Evolutionary conservation across 2,329 filamentous ascomycete genomes (phyloP), one percentile per base, ranked within the genome.

Genomic region (Periconia macrospinosa): DNA sequence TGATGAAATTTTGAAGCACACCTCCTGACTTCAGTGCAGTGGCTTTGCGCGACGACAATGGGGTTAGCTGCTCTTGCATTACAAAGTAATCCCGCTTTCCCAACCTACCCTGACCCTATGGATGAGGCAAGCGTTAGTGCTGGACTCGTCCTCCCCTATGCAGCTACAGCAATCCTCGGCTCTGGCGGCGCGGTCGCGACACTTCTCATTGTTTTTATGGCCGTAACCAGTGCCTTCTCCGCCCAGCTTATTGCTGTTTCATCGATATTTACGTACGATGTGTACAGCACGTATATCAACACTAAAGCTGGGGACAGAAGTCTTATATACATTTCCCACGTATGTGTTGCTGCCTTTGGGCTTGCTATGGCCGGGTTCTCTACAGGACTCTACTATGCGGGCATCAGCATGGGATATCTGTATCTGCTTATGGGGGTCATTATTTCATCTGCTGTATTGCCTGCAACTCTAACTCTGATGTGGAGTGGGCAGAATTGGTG

Each of bases 391-490:
- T 70, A 77, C 59, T 79, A 79, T 57, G 75, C 75, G 18, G 76
- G 88, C 17, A 89, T 96, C 56, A 88, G 85, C 11, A 94, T 96
- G 90, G 92, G 91, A 10, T 95, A 92, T 66, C 80, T 95, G 2
- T 95, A 95, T 68, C 78, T 96, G 1, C 84, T 96, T 68, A 96
- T 96, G 92, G 92, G 92, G 8, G 89, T 92, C 47, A 90, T 96
- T 65, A 94, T 96, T 67, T 91, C 88, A 0, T 85, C 89, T 0
- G 92, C 91, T 2, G 91, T 96, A 3, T 81, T 96, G 13, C 92
- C 92, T 0, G 90, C 91, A 0, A 88, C 90, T 0, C 77, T 96
- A 57, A 90, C 91, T 0, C 81, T 96, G 0, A 80, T 92, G 54
- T 96, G 91, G 91, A 84, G 83, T 46, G 85, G 87, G 2, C 91